Evolutionary conservation across 1,139 yeast genomes (phyloP).

Genomic region (Yamadazyma atmosphaerica): DNA sequence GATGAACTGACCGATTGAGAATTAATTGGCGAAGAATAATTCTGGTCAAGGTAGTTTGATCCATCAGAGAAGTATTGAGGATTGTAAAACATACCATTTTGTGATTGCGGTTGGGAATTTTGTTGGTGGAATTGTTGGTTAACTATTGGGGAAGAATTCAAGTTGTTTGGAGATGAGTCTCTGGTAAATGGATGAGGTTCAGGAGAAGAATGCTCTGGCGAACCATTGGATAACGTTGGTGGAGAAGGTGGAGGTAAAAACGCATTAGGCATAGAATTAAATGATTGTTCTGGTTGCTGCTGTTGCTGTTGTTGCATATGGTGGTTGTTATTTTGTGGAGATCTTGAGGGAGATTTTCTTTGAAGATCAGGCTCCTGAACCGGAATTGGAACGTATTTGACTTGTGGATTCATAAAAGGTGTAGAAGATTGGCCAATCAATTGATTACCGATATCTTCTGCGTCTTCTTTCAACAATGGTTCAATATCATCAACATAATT

Average conservation of each 20-base stretch:
- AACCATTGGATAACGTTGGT: conserved; percentile 37
- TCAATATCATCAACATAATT: conserved; percentile 45
- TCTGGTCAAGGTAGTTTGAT: conserved; percentile 11
- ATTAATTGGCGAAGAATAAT: conserved; percentile 32
- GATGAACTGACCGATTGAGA: conserved; percentile 29
- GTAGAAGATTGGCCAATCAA: conserved; percentile 6
- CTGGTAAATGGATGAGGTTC: conserved; percentile 29
- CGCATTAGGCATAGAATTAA: conserved; percentile 18
- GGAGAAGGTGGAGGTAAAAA: conserved; percentile 48
- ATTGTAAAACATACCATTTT: conserved; percentile 27
- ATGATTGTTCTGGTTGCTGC: conserved; percentile 10
- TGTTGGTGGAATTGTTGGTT: not conserved
- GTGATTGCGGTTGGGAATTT: not conserved
- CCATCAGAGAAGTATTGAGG: conserved; percentile 44
- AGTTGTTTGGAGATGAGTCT: conserved; percentile 32
- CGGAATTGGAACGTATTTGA: conserved; percentile 44
- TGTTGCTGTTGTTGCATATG: conserved; percentile 10
- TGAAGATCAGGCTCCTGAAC: conserved; percentile 32
- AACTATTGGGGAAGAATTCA: conserved; percentile 30
- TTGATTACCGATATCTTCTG: not conserved
- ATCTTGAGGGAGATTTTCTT: conserved; percentile 10
- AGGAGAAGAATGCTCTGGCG: conserved; percentile 44
- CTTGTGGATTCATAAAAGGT: conserved; percentile 12
- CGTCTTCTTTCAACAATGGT: conserved; percentile 26
- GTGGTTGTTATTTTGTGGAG: conserved; percentile 8